Evolutionary conservation across 2,329 filamentous ascomycete genomes (phyloP).

Genomic region (Lachnellula suecica): DNA sequence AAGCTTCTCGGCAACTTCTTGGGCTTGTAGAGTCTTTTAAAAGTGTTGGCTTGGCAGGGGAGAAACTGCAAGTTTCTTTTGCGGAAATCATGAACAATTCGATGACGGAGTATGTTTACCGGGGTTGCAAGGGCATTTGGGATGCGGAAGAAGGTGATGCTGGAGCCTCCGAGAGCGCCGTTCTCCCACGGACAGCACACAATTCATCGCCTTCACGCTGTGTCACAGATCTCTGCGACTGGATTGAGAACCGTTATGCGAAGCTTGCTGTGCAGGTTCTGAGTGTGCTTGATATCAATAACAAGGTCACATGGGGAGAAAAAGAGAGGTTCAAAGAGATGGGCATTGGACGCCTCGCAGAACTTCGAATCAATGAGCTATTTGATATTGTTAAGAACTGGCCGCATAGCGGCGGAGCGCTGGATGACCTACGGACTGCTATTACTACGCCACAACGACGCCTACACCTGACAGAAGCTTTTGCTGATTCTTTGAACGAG

Average conservation of each 20-base stretch:
- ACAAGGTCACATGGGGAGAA: slow-evolving; percentile 49
- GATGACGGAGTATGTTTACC: slow-evolving; percentile 61
- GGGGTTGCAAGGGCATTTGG: slow-evolving; percentile 66
- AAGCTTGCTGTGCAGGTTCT: slow-evolving; percentile 64
- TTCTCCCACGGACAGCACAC: slow-evolving; percentile 30
- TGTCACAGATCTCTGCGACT: slow-evolving; percentile 59
- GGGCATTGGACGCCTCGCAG: slow-evolving; percentile 66
- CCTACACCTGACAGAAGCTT: slow-evolving; percentile 67
- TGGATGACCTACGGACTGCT: slow-evolving; percentile 72
- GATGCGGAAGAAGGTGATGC: slow-evolving; percentile 7
- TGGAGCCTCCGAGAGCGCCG: slow-evolving; percentile 13
- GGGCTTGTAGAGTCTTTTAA: slow-evolving; percentile 58
- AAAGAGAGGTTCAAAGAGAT: slow-evolving; percentile 71
- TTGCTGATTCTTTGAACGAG: slow-evolving; percentile 63
- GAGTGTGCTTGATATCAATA: slow-evolving; percentile 34
- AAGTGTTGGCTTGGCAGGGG: slow-evolving; percentile 66
- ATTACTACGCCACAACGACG: slow-evolving; percentile 68
- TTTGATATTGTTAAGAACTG: slow-evolving; percentile 79
- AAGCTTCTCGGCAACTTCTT: slow-evolving; percentile 51
- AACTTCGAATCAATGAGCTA: slow-evolving; percentile 67
- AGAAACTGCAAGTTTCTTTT: slow-evolving; percentile 68
- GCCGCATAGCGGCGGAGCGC: slow-evolving; percentile 68
- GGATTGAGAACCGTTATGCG: slow-evolving; percentile 67
- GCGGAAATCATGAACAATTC: slow-evolving; percentile 68
- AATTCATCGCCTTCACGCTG: slow-evolving; percentile 49